These are phyloP conservation scores for Ligustrum vulgare DNA, from an alignment of 257 asterid species.

Conservation along the genomic window DNA sequence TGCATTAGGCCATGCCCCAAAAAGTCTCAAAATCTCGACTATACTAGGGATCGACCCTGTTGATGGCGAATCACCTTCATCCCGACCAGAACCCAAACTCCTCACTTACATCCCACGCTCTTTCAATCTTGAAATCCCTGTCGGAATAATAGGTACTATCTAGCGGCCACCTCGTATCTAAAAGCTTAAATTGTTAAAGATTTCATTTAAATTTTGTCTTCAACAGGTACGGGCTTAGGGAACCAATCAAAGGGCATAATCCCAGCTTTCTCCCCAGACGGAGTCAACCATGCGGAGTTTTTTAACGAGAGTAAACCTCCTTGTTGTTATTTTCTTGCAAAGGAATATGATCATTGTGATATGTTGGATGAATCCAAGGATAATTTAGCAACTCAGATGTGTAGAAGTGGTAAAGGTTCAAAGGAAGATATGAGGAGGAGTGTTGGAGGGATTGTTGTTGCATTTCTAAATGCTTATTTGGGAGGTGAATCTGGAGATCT, in stretches of 20 bases:
- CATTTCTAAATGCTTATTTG: conserved; percentile 49
- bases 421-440: conserved; percentile 45
- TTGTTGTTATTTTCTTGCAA: conserved; percentile 46
- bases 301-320: conserved; percentile 64
- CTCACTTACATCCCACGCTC: conserved; percentile 51
- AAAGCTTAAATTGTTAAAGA: not conserved
- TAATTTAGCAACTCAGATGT: not conserved
- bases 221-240: conserved; percentile 30
- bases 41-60: conserved; percentile 59
- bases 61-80: conserved; percentile 17
- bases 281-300: conserved; percentile 55
- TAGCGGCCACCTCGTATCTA: not conserved
- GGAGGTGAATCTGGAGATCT: conserved; percentile 30
- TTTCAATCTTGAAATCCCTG: conserved; percentile 39
- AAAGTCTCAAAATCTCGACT: conserved; percentile 36
- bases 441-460: conserved; percentile 56
- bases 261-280: conserved; percentile 42
- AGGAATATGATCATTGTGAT: conserved; percentile 58
- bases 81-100: conserved; percentile 30
- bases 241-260: conserved; percentile 20
- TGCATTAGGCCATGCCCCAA: conserved; percentile 30
- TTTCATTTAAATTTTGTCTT: not conserved
- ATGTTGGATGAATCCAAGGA: conserved; percentile 35
- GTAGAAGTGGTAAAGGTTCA: conserved; percentile 34
- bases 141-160: conserved; percentile 28